Conservation (phyloP, 495 filamentous ascomycete species). For the Trichoderma erinaceum region DNA sequence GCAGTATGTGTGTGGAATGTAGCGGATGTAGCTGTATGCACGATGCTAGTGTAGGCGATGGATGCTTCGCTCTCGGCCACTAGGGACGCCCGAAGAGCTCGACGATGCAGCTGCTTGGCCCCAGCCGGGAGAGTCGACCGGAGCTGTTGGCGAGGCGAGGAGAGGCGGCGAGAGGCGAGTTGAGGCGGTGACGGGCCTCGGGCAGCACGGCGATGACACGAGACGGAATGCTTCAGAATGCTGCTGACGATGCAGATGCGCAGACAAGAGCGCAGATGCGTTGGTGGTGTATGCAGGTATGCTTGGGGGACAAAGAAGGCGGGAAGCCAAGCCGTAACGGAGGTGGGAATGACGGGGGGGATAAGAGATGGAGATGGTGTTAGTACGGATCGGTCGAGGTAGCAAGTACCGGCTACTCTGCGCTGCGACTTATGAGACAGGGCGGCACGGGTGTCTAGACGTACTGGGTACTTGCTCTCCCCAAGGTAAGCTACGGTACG, state of each 20-base stretch:
- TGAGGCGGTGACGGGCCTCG: conserved; percentile 10
- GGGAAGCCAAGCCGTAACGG: not conserved
- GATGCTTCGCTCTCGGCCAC: not conserved
- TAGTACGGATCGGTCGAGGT: not conserved
- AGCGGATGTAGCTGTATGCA: conserved; percentile 4
- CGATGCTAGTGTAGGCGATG: not conserved
- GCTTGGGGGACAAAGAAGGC: not conserved
- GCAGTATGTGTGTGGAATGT: not conserved
- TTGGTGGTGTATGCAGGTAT: not conserved
- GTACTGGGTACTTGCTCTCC: too few relatives aligned
- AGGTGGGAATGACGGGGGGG: conserved; percentile 8
- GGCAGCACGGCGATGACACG: not conserved
- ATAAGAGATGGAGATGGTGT: not conserved
- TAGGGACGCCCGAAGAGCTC: not conserved
- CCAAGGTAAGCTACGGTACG: not conserved
- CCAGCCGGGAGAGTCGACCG: not conserved
- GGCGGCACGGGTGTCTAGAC: too few relatives aligned
- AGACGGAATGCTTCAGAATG: not conserved
- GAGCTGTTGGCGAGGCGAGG: not conserved
- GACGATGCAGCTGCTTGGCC: not conserved
- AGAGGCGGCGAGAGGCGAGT: not conserved
- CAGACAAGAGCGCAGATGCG: not conserved
- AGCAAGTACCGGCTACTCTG: not conserved
- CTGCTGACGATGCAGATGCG: not conserved
- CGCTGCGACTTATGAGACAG: too few relatives aligned